These are phyloP conservation scores for Odonthalia washingtoniensis DNA, from an alignment of 31 red algal species.

Conservation along the genomic window DNA sequence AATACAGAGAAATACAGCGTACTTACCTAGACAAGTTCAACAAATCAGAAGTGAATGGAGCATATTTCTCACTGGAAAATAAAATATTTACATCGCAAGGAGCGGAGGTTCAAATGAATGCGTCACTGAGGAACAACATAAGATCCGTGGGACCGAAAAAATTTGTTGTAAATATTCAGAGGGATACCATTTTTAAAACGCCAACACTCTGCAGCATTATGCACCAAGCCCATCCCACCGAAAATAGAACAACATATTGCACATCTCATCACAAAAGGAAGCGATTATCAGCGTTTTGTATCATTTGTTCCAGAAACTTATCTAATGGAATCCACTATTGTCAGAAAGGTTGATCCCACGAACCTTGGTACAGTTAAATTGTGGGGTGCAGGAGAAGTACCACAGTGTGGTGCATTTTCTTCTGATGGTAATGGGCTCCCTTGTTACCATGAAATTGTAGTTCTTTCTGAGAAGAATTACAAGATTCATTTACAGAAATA, in stretches of 20 bases:
- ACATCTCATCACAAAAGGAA: neutral
- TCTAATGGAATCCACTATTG: neutral
- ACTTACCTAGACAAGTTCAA: neutral
- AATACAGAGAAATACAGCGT: neutral
- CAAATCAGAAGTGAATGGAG: neutral
- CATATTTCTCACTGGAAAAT: neutral
- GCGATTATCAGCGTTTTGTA: neutral
- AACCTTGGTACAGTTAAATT: neutral
- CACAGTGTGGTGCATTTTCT: neutral
- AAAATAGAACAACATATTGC: neutral
- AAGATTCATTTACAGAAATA: neutral
- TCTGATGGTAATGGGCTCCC: neutral
- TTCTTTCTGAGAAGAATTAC: neutral
- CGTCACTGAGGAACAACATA: constrained; percentile 10
- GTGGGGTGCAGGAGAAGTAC: neutral
- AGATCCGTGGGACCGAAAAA: constrained; percentile 31
- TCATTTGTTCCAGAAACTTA: neutral
- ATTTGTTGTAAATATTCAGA: constrained; percentile 1
- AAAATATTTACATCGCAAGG: neutral
- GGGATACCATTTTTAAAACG: neutral
- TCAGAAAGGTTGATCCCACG: neutral
- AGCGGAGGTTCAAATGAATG: neutral
- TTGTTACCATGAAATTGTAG: neutral
- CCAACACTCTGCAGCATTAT: no score
- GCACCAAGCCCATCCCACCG: neutral